Evolutionary conservation across 1,284 basidiomycete species (phyloP).

Genomic region (Moniliella sp.): DNA sequence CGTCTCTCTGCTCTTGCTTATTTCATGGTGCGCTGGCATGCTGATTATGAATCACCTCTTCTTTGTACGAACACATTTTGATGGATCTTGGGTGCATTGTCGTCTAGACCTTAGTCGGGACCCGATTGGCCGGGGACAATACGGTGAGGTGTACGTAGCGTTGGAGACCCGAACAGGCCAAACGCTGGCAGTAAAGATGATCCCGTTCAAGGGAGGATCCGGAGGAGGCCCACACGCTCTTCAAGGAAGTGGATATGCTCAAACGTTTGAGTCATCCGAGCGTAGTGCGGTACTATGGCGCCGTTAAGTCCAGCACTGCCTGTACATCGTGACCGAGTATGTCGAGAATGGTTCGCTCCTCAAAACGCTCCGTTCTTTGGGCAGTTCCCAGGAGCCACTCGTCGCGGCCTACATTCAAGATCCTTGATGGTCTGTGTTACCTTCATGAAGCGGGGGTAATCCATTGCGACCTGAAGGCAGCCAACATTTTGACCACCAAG

Average conservation of each 20-base stretch:
- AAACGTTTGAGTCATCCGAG: too few relatives aligned
- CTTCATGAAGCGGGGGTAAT: conserved; percentile 30
- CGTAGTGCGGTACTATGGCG: conserved; percentile 35
- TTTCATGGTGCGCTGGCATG: too few relatives aligned
- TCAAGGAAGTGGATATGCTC: too few relatives aligned
- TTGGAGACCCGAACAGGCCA: too few relatives aligned
- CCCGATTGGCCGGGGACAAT: too few relatives aligned
- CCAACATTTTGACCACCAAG: conserved; percentile 41
- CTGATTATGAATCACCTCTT: too few relatives aligned
- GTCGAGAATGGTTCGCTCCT: conserved; percentile 94
- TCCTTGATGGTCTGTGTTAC: conserved; percentile 33
- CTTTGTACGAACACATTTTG: too few relatives aligned
- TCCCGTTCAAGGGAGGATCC: conserved; percentile 96
- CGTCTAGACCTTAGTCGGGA: too few relatives aligned
- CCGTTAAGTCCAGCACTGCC: neutral
- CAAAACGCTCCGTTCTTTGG: conserved; percentile 83
- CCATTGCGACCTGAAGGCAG: conserved; percentile 33
- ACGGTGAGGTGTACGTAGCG: too few relatives aligned
- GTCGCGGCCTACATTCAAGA: conserved; percentile 97
- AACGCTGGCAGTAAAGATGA: too few relatives aligned
- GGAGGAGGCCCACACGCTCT: conserved; percentile 76
- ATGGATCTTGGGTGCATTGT: too few relatives aligned
- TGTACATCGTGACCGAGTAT: conserved; percentile 41
- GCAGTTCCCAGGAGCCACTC: conserved; percentile 86
- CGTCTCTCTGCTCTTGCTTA: too few relatives aligned